Evolutionary conservation across 495 filamentous ascomycete genomes (phyloP), one percentile per base, ranked within the genome.

Genomic region (Cetradonia linearis): DNA sequence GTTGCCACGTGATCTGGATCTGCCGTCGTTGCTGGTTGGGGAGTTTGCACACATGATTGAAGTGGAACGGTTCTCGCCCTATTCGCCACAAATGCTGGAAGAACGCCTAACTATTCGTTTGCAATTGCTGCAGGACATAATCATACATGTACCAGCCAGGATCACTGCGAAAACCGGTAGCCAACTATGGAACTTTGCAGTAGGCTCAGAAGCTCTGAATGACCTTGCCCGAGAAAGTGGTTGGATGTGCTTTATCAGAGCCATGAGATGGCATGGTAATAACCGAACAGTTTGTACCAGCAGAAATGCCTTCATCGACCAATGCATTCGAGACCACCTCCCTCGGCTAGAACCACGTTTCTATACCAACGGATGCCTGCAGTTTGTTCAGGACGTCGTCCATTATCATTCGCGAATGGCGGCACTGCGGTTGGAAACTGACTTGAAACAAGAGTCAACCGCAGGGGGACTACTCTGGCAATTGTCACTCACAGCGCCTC

Each of bases 401-500:
- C 66, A 64, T 28, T 81, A 82, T 38, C 70, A 78, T 46, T 58
- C 59, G 16, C 60, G 59, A 36, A 44, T 65, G 74, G 31, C 72
- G 14, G 49, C 55, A 36, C 38, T 47, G 30, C 46, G 44, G 42
- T n/a, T 31, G 16, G 38, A 59, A 48, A 44, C 60, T 16, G 48
- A 61, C 5, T 33, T 44, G 30, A 53, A 56, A 16, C 44, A 36
- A 42, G 64, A 47, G 11, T 76, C 64, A 69, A 74, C 79, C 20
- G 86, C 85, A 10, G 77, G 88, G 54, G 88, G 93, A 56, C 78
- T 88, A 46, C 75, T 96, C 52, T 97, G 92, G 92, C 82, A 80
- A 18, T 83, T 95, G 66, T 83, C 92, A 20, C 68, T 96, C 52
- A 83, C 78, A 23, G 84, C 88, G 14, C 83, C 82, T 4, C 74